phyloP scores from a whole-genome alignment of 192 early-diverging fungal genomes.

The Coemansia sp. region DNA sequence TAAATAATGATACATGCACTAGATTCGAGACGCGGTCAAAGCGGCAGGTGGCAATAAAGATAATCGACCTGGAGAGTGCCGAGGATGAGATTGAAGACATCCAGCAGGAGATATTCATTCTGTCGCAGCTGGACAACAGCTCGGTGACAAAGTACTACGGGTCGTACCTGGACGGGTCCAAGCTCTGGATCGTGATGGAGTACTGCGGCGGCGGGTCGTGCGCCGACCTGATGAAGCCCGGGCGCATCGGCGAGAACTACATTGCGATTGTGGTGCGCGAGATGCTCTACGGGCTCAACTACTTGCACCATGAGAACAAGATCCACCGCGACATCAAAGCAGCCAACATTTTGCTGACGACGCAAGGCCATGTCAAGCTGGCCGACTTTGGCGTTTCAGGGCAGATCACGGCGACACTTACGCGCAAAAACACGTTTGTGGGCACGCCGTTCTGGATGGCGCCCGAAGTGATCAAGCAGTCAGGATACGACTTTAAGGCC shows the following conservation, averaged over 20 bases:
- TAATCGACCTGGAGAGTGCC: constrained; percentile 93
- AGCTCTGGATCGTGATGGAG: constrained; percentile 99
- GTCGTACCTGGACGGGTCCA: constrained; percentile 83
- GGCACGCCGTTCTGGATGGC: constrained; percentile 98
- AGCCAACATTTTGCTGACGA: constrained; percentile 77
- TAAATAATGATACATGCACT: constrained; percentile 1
- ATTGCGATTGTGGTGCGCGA: constrained; percentile 93
- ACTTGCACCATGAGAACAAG: constrained; percentile 89
- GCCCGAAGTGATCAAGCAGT: constrained; percentile 92
- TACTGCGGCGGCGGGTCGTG: constrained; percentile 95
- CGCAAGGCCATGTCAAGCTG: constrained; percentile 84
- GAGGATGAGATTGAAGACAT: constrained; percentile 99
- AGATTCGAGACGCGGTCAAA: constrained; percentile 55
- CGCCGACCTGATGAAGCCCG: constrained; percentile 89
- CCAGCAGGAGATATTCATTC: constrained; percentile 93
- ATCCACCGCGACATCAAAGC: constrained; percentile 96
- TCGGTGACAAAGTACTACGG: constrained; percentile 88
- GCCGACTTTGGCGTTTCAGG: constrained; percentile 99
- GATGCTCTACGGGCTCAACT: constrained; percentile 84
- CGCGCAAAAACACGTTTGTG: constrained; percentile 96
- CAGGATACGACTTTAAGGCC: constrained; percentile 92
- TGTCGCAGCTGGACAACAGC: constrained; percentile 88
- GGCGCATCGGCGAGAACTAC: constrained; percentile 78
- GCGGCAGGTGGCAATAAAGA: constrained; percentile 89
- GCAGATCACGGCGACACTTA: constrained; percentile 86